Base-by-base conservation (phyloP, 2,329 filamentous ascomycete genomes). In the Rhinocladiella similis region DNA sequence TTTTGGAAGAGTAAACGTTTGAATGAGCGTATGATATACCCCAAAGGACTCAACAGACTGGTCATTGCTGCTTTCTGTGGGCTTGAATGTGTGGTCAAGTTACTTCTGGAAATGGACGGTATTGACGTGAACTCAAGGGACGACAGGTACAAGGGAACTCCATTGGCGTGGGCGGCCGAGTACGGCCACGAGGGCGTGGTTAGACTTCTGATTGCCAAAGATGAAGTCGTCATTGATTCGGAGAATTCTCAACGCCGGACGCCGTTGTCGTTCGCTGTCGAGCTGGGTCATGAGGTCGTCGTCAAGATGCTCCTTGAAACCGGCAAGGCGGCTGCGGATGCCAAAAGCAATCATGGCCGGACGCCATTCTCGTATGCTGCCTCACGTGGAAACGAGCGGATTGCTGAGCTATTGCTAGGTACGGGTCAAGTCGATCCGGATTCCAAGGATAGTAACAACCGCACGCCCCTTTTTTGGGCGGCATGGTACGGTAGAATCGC, bases 391-490 rank as follows among this genome's bases (percentile, higher is more conserved):
- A 50, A 59, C 39, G 47, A 49, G 5, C 13, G 20, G 29, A 36
- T 27, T n/a, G 52, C 60, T 20, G 54, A 62, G 7, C 47, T 46
- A 10, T 27, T 49, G 18, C 29, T 63, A 7, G 59, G 54, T n/a
- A 63, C 59, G n/a, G 5, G n/a, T 5, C n/a, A 19, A 16, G 36
- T 39, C 36, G n/a, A 19, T 6, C 36, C 36, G 16, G n/a, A 39
- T 19, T 65, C 65, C 27, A 45, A 53, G 14, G 43, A 42, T 5
- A 55, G 62, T 42, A 41, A 54, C 29, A 62, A 63, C 2, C 59
- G 60, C 35, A 67, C 65, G 7, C 60, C 66, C 14, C 35, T 67
- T 35, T 64, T 63, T 36, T 57, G 49, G 13, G 67, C 68, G 55
- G 60, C 50, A 49, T 55, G 19, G 57, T 53, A 66, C 14, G 63